Evolutionary conservation across 129 eudicot species (phyloP).

Genomic region (Gnaphalium uliginosum): DNA sequence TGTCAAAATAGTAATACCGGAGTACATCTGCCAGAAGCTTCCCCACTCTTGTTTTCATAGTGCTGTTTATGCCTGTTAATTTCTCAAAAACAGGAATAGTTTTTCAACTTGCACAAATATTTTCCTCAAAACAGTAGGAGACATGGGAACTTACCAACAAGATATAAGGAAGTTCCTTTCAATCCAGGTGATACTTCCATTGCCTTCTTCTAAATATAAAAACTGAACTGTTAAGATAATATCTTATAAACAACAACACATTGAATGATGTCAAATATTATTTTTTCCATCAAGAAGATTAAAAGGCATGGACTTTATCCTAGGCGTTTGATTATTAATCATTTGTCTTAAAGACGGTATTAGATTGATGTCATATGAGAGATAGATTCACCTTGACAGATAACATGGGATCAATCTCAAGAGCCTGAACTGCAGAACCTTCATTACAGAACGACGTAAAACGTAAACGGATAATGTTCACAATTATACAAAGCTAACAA

Average conservation of each 20-base stretch:
- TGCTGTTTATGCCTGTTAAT: conserved; percentile 65
- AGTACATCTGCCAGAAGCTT: conserved; percentile 74
- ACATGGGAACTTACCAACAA: conserved; percentile 64
- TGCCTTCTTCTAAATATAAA: conserved; percentile 74
- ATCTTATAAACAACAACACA: conserved; percentile 22
- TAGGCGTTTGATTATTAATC: not conserved
- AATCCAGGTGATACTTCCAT: conserved; percentile 59
- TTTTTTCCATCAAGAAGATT: conserved; percentile 9
- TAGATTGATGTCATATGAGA: not conserved
- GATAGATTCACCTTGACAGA: conserved; percentile 56
- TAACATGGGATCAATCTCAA: conserved; percentile 37
- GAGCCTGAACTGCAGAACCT: conserved; percentile 45
- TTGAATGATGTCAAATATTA: conserved; percentile 10
- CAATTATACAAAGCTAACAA: not conserved
- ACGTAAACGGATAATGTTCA: conserved; percentile 7
- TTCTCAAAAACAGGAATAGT: conserved; percentile 4
- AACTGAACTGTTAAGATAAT: conserved; percentile 42
- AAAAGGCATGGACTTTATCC: conserved; percentile 7
- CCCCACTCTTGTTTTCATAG: conserved; percentile 62
- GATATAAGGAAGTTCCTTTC: conserved; percentile 87
- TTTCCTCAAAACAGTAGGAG: not conserved
- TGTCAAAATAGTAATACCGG: conserved; percentile 84
- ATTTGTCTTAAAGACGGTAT: not conserved
- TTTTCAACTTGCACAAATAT: not conserved
- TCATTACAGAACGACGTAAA: conserved; percentile 16